phyloP scores from a whole-genome alignment of 148 eudicot species.

The Nepenthes mirabilis region DNA sequence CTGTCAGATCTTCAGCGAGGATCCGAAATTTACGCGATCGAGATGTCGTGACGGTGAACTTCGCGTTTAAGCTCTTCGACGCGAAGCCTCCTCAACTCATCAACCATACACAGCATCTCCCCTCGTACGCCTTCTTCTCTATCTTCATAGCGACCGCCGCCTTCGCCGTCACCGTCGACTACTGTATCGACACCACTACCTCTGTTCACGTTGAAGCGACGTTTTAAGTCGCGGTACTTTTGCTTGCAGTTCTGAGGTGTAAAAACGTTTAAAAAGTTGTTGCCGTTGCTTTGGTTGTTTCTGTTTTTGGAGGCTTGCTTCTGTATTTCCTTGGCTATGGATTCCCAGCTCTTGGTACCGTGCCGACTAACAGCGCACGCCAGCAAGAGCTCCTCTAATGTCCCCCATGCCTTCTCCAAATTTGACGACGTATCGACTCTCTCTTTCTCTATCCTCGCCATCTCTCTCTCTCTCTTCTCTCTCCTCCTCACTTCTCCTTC shows the following conservation, averaged over 20 bases:
- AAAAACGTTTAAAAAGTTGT: background rate
- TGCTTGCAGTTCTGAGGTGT: conserved; percentile 13
- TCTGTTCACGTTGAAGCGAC: conserved; percentile 10
- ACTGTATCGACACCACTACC: background rate
- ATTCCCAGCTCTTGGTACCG: conserved; percentile 40
- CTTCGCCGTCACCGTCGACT: conserved; percentile 1
- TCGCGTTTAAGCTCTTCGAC: conserved; percentile 29
- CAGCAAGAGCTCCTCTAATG: conserved; percentile 45
- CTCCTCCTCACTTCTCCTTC: no score
- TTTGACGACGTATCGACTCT: background rate
- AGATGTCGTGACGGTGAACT: conserved; percentile 24
- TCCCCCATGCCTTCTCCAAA: conserved; percentile 27
- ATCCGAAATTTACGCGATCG: conserved; percentile 27
- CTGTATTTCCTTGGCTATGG: conserved; percentile 32
- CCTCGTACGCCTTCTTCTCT: background rate
- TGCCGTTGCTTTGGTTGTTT: background rate
- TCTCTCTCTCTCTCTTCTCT: background rate
- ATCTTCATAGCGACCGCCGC: background rate
- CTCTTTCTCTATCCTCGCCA: background rate
- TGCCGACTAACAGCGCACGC: conserved; percentile 49
- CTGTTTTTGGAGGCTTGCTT: conserved; percentile 10
- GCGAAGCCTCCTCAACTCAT: conserved; percentile 23
- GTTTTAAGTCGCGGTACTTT: conserved; percentile 19
- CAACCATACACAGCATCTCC: conserved; percentile 10
- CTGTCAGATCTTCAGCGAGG: conserved; percentile 5